A percentile compares a stretch with the other conserved stretches of the same genome.
Evolutionary conservation across 345 rosid genomes (phyloP).

Genomic region (Salix udensis): DNA sequence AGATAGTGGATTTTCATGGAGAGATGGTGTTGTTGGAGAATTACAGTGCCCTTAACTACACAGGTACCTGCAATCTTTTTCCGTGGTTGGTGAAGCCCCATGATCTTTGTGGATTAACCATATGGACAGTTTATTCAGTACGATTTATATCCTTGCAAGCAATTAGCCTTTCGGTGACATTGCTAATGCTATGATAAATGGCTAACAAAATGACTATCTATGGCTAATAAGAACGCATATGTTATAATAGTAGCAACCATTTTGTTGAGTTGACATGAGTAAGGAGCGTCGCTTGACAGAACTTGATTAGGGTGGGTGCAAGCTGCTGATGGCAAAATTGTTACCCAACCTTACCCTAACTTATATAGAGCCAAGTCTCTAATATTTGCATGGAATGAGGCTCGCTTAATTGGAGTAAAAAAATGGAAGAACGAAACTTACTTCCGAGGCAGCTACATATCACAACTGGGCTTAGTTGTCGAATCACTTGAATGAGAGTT

Average conservation of each 20-base stretch:
- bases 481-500: not conserved
- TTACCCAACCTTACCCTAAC: not conserved
- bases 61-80: slow-evolving; percentile 42
- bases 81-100: not conserved
- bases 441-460: not conserved
- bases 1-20: slow-evolving; percentile 94
- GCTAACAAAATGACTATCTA: not conserved
- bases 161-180: not conserved
- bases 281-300: not conserved
- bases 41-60: slow-evolving; percentile 93
- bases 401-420: not conserved
- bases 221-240: not conserved
- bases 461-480: not conserved
- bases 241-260: not conserved
- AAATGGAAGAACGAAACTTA: not conserved
- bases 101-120: not conserved
- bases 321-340: not conserved
- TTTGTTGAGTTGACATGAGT: not conserved
- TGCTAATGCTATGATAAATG: not conserved
- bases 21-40: slow-evolving; percentile 94
- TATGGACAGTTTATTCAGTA: not conserved
- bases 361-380: not conserved
- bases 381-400: not conserved
- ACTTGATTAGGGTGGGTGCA: not conserved
- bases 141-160: not conserved